phyloP scores from a whole-genome alignment of 164 flowering plant genomes.

The Piper longum region DNA sequence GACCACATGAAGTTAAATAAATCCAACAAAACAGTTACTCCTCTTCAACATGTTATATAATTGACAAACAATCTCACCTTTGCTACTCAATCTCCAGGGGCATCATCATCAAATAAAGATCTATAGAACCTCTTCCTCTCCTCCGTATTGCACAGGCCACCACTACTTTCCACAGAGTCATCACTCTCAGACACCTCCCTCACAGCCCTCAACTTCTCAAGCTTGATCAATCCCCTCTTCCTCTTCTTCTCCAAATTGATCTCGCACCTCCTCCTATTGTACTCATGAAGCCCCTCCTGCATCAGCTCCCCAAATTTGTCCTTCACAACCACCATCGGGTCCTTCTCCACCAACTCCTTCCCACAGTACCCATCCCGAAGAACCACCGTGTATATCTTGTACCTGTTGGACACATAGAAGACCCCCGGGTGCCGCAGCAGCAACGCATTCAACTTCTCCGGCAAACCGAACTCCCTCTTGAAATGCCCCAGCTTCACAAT shows the following conservation, averaged over 20 bases:
- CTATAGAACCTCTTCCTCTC: slow-evolving; percentile 69
- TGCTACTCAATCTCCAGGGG: not conserved
- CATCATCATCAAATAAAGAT: slow-evolving; percentile 15
- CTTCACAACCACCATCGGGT: slow-evolving; percentile 79
- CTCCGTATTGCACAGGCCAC: slow-evolving; percentile 53
- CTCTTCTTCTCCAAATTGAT: slow-evolving; percentile 58
- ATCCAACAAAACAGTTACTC: not conserved
- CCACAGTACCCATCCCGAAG: slow-evolving; percentile 79
- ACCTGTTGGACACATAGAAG: slow-evolving; percentile 81
- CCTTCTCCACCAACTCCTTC: slow-evolving; percentile 59
- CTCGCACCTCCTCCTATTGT: slow-evolving; percentile 39
- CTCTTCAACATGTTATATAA: not conserved
- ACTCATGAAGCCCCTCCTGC: slow-evolving; percentile 86
- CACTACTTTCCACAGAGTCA: slow-evolving; percentile 22
- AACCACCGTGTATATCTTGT: slow-evolving; percentile 71
- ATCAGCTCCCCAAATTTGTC: slow-evolving; percentile 89
- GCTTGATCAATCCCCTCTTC: slow-evolving; percentile 27
- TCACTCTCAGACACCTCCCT: slow-evolving; percentile 29
- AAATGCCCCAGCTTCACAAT: slow-evolving; percentile 73
- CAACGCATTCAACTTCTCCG: slow-evolving; percentile 53
- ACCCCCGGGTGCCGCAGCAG: slow-evolving; percentile 80
- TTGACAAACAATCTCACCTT: slow-evolving; percentile 2
- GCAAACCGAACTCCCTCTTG: slow-evolving; percentile 59
- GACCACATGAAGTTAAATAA: too few relatives aligned
- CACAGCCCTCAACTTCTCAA: slow-evolving; percentile 14